Conservation (phyloP, 129 eudicot species). For the Mikania micrantha region DNA sequence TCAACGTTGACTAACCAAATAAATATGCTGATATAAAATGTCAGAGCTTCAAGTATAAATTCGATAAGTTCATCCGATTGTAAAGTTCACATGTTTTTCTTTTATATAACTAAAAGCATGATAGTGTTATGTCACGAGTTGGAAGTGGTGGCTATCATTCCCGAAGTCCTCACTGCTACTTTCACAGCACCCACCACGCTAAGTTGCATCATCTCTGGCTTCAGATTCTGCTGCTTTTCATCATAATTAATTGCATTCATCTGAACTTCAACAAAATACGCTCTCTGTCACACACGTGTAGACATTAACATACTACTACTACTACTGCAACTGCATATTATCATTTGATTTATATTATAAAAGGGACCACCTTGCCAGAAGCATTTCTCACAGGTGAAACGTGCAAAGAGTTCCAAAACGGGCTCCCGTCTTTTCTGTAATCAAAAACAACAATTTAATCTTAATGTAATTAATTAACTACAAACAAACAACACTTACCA, state of each 20-base stretch:
- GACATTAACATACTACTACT: background rate
- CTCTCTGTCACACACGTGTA: constrained; percentile 37
- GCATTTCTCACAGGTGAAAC: constrained; percentile 85
- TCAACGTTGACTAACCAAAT: too few species aligned
- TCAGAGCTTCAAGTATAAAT: too few species aligned
- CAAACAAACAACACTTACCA: background rate
- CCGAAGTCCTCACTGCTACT: constrained; percentile 71
- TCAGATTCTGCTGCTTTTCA: constrained; percentile 23
- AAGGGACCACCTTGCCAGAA: constrained; percentile 59
- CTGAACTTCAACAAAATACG: constrained; percentile 78
- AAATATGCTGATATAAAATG: too few species aligned
- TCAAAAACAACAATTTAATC: background rate
- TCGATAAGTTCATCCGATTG: too few species aligned
- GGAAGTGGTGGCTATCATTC: constrained; percentile 59
- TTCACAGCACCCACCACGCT: constrained; percentile 80
- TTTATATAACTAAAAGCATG: too few species aligned
- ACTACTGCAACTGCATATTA: background rate
- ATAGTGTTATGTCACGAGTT: constrained; percentile 2
- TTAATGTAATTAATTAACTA: background rate
- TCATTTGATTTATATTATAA: background rate
- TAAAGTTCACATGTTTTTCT: too few species aligned
- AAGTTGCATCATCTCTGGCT: constrained; percentile 62
- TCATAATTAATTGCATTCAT: constrained; percentile 20
- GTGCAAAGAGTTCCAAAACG: constrained; percentile 80
- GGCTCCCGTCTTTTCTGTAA: constrained; percentile 62